phyloP scores from a whole-genome alignment of 2,329 filamentous ascomycete genomes.

The Pseudocercospora eumusae region DNA sequence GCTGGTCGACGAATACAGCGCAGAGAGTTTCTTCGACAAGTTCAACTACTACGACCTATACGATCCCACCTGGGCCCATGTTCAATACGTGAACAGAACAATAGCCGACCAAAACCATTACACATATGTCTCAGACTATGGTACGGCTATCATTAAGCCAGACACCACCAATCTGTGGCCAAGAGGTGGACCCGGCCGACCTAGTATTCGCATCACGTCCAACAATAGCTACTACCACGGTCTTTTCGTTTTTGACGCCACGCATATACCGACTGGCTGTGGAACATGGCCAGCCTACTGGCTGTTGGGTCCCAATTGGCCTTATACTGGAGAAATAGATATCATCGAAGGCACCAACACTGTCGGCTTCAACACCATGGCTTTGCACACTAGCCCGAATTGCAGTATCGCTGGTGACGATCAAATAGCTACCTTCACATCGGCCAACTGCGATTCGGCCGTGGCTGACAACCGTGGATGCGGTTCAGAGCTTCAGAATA shows the following conservation, averaged over 20 bases:
- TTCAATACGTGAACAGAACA: slow-evolving; percentile 46
- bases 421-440: slow-evolving; percentile 35
- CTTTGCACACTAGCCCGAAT: slow-evolving; percentile 37
- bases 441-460: slow-evolving; percentile 33
- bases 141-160: slow-evolving; percentile 38
- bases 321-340: slow-evolving; percentile 40
- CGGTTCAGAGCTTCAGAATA: slow-evolving; percentile 31
- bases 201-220: slow-evolving; percentile 41
- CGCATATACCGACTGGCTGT: slow-evolving; percentile 43
- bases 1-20: slow-evolving; percentile 38
- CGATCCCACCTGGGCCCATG: slow-evolving; percentile 40
- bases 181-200: slow-evolving; percentile 37
- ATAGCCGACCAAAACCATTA: slow-evolving; percentile 41
- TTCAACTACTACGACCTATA: slow-evolving; percentile 39
- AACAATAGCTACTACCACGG: slow-evolving; percentile 44
- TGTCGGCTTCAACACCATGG: slow-evolving; percentile 33
- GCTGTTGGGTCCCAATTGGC: slow-evolving; percentile 52
- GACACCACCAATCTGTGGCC: slow-evolving; percentile 49
- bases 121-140: slow-evolving; percentile 25
- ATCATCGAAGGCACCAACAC: slow-evolving; percentile 43
- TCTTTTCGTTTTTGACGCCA: slow-evolving; percentile 43
- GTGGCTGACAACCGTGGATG: slow-evolving; percentile 38
- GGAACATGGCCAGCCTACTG: slow-evolving; percentile 48
- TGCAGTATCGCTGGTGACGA: slow-evolving; percentile 38
- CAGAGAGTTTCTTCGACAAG: slow-evolving; percentile 40